Evolutionary conservation across 805 yeast genomes (phyloP).

Genomic region (Lipomyces japonicus): DNA sequence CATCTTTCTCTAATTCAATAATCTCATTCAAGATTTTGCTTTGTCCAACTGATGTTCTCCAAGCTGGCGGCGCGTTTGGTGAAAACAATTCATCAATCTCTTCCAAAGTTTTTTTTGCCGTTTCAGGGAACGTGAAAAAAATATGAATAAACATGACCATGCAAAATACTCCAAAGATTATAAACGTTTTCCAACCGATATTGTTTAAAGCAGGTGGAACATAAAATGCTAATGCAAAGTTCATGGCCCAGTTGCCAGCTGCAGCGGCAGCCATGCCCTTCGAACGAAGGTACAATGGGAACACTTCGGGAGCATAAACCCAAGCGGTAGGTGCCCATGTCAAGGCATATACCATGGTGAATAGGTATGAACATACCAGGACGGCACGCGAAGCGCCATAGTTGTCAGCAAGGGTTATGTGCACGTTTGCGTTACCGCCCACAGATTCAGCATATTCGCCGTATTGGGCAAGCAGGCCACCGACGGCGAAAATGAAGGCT

Average conservation of each 20-base stretch:
- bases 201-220: constrained; percentile 51
- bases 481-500: constrained; percentile 13
- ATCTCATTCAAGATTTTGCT: constrained; percentile 62
- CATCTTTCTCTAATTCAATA: constrained; percentile 1
- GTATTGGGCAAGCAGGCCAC: constrained; percentile 9
- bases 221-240: constrained; percentile 54
- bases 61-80: constrained; percentile 17
- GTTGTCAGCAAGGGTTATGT: constrained; percentile 33
- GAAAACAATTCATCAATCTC: constrained; percentile 43
- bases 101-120: constrained; percentile 57
- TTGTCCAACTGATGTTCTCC: constrained; percentile 10
- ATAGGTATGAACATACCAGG: constrained; percentile 46
- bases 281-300: constrained; percentile 52
- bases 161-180: constrained; percentile 57
- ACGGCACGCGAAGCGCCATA: constrained; percentile 39
- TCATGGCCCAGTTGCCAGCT: constrained; percentile 57
- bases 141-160: constrained; percentile 49
- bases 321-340: constrained; percentile 36
- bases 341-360: constrained; percentile 43
- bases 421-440: constrained; percentile 37
- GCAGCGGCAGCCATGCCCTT: constrained; percentile 52
- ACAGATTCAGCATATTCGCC: constrained; percentile 40
- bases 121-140: constrained; percentile 56
- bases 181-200: constrained; percentile 53
- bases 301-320: constrained; percentile 34